Conservation (phyloP, 768 basidiomycete genomes). For the Leccinellum albellum region DNA sequence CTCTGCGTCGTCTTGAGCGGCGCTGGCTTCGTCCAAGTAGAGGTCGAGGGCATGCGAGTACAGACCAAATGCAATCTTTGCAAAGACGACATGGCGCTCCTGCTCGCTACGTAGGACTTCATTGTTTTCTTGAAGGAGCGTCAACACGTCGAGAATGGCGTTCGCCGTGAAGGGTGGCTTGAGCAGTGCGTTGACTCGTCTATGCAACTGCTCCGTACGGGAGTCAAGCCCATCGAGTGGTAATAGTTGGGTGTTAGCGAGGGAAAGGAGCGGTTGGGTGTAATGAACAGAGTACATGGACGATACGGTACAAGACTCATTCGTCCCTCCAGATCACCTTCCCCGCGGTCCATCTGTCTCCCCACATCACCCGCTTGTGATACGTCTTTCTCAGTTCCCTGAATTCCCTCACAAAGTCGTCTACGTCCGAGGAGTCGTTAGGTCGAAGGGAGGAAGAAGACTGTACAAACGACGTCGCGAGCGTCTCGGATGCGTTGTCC, state of each 20-base stretch:
- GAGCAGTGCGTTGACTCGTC: constrained; percentile 16
- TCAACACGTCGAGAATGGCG: constrained; percentile 14
- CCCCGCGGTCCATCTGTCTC: constrained; percentile 79
- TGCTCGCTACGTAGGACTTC: not conserved
- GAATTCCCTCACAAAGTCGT: constrained; percentile 85
- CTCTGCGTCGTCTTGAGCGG: constrained; percentile 71
- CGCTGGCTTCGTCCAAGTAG: constrained; percentile 61
- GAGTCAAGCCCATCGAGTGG: constrained; percentile 7
- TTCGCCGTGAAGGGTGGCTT: constrained; percentile 18
- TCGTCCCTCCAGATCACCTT: constrained; percentile 85
- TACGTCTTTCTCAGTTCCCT: constrained; percentile 85
- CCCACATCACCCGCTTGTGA: constrained; percentile 91
- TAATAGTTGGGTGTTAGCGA: constrained; percentile 8
- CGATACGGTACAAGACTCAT: constrained; percentile 3
- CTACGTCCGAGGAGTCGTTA: constrained; percentile 51
- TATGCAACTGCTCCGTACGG: not conserved
- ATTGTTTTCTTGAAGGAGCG: constrained; percentile 11
- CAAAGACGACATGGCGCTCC: constrained; percentile 33
- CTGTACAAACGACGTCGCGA: constrained; percentile 82
- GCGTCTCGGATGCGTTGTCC: constrained; percentile 82
- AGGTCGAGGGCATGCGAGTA: constrained; percentile 65
- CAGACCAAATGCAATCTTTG: constrained; percentile 50
- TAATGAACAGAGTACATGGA: constrained; percentile 29
- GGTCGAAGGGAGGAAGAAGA: constrained; percentile 38
- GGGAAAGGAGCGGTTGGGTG: constrained; percentile 20